phyloP scores from a whole-genome alignment of 331 rosid species.

The Quercus tomentella region DNA sequence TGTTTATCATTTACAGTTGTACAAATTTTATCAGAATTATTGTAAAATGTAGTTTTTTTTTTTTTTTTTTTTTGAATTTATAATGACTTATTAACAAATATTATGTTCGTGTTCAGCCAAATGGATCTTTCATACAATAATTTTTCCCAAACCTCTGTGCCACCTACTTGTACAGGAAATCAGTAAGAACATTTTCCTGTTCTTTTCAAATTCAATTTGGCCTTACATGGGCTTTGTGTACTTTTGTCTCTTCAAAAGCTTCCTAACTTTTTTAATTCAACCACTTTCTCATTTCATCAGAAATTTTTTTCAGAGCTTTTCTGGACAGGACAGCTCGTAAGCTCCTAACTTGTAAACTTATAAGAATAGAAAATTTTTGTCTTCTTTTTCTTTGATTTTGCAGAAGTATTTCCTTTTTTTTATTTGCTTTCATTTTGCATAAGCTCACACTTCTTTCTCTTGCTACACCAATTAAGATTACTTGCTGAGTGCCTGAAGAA shows the following conservation, averaged over 20 bases:
- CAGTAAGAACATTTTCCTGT: neutral
- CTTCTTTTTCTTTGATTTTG: neutral
- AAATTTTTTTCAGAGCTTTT: neutral
- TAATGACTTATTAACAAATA: neutral
- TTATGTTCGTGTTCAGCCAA: neutral
- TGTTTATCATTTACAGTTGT: no score
- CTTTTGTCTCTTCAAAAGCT: neutral
- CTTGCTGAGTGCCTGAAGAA: neutral
- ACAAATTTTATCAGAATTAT: no score
- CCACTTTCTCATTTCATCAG: neutral
- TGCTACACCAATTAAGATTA: neutral
- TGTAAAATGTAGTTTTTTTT: neutral
- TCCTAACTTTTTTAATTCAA: neutral
- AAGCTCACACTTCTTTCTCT: neutral
- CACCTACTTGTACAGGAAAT: neutral
- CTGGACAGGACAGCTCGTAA: neutral
- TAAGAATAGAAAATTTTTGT: no score
- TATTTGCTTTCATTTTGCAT: neutral
- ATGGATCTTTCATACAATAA: slow-evolving; percentile 12
- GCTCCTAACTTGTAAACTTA: neutral
- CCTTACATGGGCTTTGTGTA: neutral
- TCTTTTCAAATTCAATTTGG: neutral
- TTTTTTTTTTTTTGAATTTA: neutral
- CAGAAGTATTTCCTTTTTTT: neutral
- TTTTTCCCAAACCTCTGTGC: neutral